Percentiles rank a stretch among this genome's conserved stretches.
Evolutionary conservation across 805 yeast genomes (phyloP).

Genomic region (Lipomyces starkeyi): DNA sequence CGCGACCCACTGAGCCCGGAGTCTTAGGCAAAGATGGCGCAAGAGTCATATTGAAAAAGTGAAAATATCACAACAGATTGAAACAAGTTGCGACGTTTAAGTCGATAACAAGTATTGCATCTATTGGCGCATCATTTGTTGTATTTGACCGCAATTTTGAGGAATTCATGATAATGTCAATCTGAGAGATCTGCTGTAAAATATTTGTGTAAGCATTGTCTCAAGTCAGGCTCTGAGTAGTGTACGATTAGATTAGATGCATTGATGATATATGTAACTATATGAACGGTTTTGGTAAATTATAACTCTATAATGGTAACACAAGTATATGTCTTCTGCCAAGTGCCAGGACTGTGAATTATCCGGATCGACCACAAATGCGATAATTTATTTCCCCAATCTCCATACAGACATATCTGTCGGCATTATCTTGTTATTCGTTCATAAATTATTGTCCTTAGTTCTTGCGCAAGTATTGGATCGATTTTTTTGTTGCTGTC

Average conservation of each 20-base stretch:
- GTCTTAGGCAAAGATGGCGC: slow-evolving; percentile 29
- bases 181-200: neutral
- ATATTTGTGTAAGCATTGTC: neutral
- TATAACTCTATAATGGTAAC: too few relatives aligned
- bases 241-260: neutral
- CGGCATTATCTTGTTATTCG: too few relatives aligned
- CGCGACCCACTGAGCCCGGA: slow-evolving; percentile 19
- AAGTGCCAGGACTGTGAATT: too few relatives aligned
- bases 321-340: too few relatives aligned
- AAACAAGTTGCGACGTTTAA: too few relatives aligned
- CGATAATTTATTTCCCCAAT: too few relatives aligned
- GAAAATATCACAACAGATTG: neutral
- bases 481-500: too few relatives aligned
- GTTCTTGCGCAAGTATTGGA: too few relatives aligned
- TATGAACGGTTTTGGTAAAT: too few relatives aligned
- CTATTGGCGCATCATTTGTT: neutral
- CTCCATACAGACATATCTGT: too few relatives aligned
- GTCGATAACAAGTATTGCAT: neutral
- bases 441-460: neutral
- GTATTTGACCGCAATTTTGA: neutral
- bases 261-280: too few relatives aligned
- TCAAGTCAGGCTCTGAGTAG: neutral
- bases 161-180: neutral
- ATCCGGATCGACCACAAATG: too few relatives aligned
- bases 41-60: slow-evolving; percentile 18